Evolutionary conservation across 192 early-diverging fungal genomes (phyloP).

Genomic region (Mortierella alpina): DNA sequence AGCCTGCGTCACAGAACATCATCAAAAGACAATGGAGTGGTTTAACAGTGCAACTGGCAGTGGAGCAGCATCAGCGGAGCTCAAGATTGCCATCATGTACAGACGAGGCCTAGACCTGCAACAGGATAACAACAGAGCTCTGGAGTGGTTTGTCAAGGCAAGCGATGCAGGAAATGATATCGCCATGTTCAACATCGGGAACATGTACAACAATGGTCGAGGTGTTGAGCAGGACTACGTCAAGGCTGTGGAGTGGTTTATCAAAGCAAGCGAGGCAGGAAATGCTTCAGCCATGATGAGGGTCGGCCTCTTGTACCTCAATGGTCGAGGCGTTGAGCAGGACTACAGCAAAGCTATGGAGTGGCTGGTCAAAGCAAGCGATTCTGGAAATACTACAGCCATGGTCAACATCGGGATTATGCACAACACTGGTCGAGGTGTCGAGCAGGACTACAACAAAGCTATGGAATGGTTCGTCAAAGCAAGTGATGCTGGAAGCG

Average conservation of each 20-base stretch:
- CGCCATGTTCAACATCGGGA: conserved; percentile 78
- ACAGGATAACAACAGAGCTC: not conserved
- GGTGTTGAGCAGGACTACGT: conserved; percentile 32
- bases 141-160: conserved; percentile 64
- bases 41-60: conserved; percentile 56
- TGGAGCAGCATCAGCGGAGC: conserved; percentile 47
- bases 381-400: too few relatives aligned
- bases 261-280: conserved; percentile 7
- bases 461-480: too few relatives aligned
- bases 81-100: conserved; percentile 48
- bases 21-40: conserved; percentile 60
- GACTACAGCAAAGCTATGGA: too few relatives aligned
- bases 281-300: not conserved
- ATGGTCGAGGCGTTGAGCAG: too few relatives aligned
- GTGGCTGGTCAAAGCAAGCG: too few relatives aligned
- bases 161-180: conserved; percentile 70
- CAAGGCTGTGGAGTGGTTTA: conserved; percentile 63
- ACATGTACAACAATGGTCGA: conserved; percentile 75
- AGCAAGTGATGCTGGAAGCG: too few relatives aligned
- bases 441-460: too few relatives aligned
- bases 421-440: too few relatives aligned
- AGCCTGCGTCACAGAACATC: not conserved
- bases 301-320: too few relatives aligned
- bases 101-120: not conserved
- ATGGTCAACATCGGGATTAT: too few relatives aligned